Base-by-base conservation (phyloP, 805 yeast genomes). In the Ogataea pini region DNA sequence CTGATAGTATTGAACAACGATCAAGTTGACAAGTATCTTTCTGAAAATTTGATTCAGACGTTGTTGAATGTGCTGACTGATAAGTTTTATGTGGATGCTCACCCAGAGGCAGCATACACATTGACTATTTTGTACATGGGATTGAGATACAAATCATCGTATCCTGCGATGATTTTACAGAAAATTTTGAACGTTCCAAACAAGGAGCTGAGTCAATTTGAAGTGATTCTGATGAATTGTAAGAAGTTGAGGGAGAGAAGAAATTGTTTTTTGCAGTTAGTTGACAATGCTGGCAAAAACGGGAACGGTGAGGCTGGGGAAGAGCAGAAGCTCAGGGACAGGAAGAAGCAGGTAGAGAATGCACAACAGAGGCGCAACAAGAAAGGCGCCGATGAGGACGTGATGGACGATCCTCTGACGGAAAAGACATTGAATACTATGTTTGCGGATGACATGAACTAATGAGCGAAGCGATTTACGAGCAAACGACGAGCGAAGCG, bases 41-140 rank as follows among this genome's bases (percentile, higher is more conserved):
- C 83, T 56, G 81, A 80, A 25, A 78, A 81, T 48, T 75, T 91
- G 61, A 79, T 88, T 51, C 85, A 86, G 55, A 74, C 94, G 0
- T 73, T 92, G 46, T 61, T 89, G 14, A 73, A 76, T 29, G 82
- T 92, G 3, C 70, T 92, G 43, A 72, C 78, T 42, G 94, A 88
- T 59, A 85, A 82, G 47, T 83, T 87, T 52, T 89, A 87, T 65
- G 80, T 79, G 38, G 99, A 92, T 59, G 86, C 94, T 0, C 96
- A 91, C 55, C 79, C 85, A 14, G 99, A 92, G 64, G 96, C 95
- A 1, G 91, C 95, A n/a, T 84, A 87, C 49, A 87, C 95, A 1
- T 76, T 92, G 49, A 86, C 96, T 0, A 80, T 86, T 2, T 70
- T 92, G 40, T 91, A 89, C 64, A 78, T 89, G 59, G 81, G 86